Evolutionary conservation across 2,329 filamentous ascomycete species (phyloP).

Genomic region (Daldinia sp.): DNA sequence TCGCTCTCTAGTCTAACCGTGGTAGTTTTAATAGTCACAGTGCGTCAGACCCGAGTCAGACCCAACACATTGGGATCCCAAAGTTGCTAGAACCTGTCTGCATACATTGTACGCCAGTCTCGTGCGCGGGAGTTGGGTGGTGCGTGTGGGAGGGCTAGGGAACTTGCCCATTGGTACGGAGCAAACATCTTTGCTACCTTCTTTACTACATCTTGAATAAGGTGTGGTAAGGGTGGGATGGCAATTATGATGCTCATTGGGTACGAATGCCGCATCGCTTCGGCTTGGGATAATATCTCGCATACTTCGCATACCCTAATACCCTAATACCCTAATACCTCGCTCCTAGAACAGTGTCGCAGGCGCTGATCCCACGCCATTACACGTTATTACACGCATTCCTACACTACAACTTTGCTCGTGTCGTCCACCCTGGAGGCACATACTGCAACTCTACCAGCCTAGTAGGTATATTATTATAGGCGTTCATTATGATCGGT

Average conservation of each 20-base stretch:
- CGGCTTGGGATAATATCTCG: slow-evolving; percentile 20
- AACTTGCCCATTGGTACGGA: slow-evolving; percentile 20
- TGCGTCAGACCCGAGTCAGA: slow-evolving; percentile 45
- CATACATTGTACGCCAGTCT: slow-evolving; percentile 39
- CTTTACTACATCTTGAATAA: too few relatives aligned
- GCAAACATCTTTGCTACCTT: slow-evolving; percentile 2
- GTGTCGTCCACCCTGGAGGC: background rate
- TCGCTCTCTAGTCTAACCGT: slow-evolving; percentile 35
- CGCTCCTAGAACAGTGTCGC: slow-evolving; percentile 21
- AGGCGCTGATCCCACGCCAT: slow-evolving; percentile 30
- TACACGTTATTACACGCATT: slow-evolving; percentile 22
- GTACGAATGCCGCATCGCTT: slow-evolving; percentile 14
- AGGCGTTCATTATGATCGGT: slow-evolving; percentile 4
- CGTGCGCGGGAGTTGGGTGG: slow-evolving; percentile 38
- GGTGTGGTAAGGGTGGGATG: slow-evolving; percentile 21
- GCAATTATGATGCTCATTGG: slow-evolving; percentile 27
- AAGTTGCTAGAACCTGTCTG: slow-evolving; percentile 28
- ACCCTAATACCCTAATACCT: too few relatives aligned
- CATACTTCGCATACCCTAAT: slow-evolving; percentile 28
- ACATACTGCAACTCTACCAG: slow-evolving; percentile 34
- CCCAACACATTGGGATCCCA: slow-evolving; percentile 41
- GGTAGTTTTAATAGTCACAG: slow-evolving; percentile 46
- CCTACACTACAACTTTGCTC: slow-evolving; percentile 12
- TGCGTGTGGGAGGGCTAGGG: slow-evolving; percentile 27
- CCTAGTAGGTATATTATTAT: background rate